These are phyloP conservation scores for Phaeoacremonium minimum DNA, from an alignment of 2,329 filamentous ascomycete species.

Conservation along the genomic window DNA sequence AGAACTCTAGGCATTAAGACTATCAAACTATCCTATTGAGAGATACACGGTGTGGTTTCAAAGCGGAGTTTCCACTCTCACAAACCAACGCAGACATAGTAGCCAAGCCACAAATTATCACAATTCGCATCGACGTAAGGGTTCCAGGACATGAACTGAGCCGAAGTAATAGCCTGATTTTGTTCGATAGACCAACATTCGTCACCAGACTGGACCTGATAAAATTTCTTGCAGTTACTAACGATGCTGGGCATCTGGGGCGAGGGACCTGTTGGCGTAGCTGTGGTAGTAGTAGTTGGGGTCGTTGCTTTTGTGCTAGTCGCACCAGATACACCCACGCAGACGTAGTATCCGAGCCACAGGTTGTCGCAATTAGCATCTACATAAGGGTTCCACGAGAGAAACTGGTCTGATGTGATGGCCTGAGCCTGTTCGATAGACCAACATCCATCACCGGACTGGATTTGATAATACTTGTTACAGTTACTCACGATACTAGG, in stretches of 20 bases:
- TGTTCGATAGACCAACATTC: constrained; percentile 14
- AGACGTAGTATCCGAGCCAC: neutral
- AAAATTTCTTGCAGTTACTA: constrained; percentile 8
- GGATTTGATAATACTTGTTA: neutral
- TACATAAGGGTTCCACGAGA: neutral
- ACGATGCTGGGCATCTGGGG: constrained; percentile 11
- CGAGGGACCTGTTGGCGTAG: constrained; percentile 4
- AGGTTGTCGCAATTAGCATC: neutral
- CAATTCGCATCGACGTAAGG: constrained; percentile 20
- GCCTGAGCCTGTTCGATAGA: neutral
- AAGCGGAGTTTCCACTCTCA: too few relatives aligned
- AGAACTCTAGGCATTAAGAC: too few relatives aligned
- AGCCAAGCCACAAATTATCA: constrained; percentile 28
- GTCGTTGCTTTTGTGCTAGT: too few relatives aligned
- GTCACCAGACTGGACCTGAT: constrained; percentile 8
- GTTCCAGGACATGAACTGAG: constrained; percentile 22
- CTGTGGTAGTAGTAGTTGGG: constrained; percentile 4
- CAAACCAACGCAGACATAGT: constrained; percentile 24
- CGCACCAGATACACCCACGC: too few relatives aligned
- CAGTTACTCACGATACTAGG: neutral
- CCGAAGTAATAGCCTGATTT: constrained; percentile 17
- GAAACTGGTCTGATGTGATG: neutral
- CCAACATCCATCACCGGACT: neutral
- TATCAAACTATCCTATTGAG: too few relatives aligned
- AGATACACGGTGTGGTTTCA: too few relatives aligned